Evolutionary conservation across 2,329 filamentous ascomycete genomes (phyloP).

Genomic region (Beauveria varroae): DNA sequence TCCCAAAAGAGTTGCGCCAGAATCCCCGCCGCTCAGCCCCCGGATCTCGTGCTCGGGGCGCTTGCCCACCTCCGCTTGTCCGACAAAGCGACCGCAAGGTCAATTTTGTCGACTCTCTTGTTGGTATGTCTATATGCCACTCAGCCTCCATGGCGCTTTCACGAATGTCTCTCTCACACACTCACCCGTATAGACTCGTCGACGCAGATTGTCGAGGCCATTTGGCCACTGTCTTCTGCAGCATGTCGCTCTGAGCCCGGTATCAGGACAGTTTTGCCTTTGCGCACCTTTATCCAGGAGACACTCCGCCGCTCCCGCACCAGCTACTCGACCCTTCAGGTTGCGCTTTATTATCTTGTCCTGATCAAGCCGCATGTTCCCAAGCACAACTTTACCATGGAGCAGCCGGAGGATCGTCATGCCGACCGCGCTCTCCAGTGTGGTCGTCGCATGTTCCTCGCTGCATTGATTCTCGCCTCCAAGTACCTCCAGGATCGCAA

Average conservation of each 20-base stretch:
- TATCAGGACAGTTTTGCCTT: conserved; percentile 71
- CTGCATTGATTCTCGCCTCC: conserved; percentile 88
- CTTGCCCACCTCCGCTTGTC: conserved; percentile 66
- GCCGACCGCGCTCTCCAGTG: conserved; percentile 80
- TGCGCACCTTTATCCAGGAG: conserved; percentile 96
- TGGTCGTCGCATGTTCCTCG: conserved; percentile 93
- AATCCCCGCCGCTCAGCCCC: conserved; percentile 52
- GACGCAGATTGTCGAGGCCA: conserved; percentile 92
- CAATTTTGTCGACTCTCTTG: conserved; percentile 92
- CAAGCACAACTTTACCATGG: conserved; percentile 74
- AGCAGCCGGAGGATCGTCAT: conserved; percentile 67
- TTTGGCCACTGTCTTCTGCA: conserved; percentile 87
- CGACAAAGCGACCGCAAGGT: conserved; percentile 88
- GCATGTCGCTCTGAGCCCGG: conserved; percentile 66
- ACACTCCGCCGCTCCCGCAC: conserved; percentile 90
- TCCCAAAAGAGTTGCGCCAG: conserved; percentile 56
- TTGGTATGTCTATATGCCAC: conserved; percentile 65
- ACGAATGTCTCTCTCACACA: conserved; percentile 23
- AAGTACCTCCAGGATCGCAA: conserved; percentile 98
- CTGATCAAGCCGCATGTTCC: conserved; percentile 88
- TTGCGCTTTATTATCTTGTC: conserved; percentile 92
- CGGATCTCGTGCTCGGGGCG: conserved; percentile 47
- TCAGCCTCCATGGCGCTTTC: conserved; percentile 9
- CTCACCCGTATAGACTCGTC: conserved; percentile 67
- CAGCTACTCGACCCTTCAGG: conserved; percentile 95